Base-by-base conservation (phyloP, 2,329 filamentous ascomycete species). In the Chalara sp. region DNA sequence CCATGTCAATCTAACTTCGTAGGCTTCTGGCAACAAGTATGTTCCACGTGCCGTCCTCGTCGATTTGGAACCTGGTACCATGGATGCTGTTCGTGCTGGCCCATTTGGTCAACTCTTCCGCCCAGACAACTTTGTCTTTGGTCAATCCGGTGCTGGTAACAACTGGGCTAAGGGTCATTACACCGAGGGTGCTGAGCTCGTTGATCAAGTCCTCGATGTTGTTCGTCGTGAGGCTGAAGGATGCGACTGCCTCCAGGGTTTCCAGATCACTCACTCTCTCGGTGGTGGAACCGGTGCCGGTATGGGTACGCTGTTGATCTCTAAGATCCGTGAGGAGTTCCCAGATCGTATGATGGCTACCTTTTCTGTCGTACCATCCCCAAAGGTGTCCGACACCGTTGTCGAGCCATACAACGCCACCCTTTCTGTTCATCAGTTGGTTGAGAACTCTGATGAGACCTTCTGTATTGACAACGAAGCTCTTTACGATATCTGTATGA, bases 141-240 rank as follows among this genome's bases (percentile, higher is more conserved):
- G 93, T 67, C 93, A 97, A 80, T 97, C 93, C 67, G 92, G 93
- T 83, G 93, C 93, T 73, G 93, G 93, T 78, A 99, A 99, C 89
- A 97, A 97, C 86, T 99, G 93, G 93, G 93, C 93, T 75, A 99
- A 97, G 86, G 93, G 93, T 78, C 93, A 99, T 75, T 99, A 99
- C 84, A 99, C 93, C 61, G 93, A 99, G 80, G 93, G 93, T 84
- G 93, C 93, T 64, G 93, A 99, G 80, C 84, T 97, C 59, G 93
- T 99, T 64, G 93, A 99, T 80, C 83, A 96, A 69, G 93, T 99
- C 64, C 84, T 99, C 65, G 93, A 97, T 71, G 93, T 99, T 62
- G 92, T 99, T 70, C 93, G 93, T 71, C 92, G 93, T 68, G 93
- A 99, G 82, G 92, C 93, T 63, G 93, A 99, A 79, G 89, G 88